Conservation (phyloP, 257 asterid species). For the Solanum medicagineum region DNA sequence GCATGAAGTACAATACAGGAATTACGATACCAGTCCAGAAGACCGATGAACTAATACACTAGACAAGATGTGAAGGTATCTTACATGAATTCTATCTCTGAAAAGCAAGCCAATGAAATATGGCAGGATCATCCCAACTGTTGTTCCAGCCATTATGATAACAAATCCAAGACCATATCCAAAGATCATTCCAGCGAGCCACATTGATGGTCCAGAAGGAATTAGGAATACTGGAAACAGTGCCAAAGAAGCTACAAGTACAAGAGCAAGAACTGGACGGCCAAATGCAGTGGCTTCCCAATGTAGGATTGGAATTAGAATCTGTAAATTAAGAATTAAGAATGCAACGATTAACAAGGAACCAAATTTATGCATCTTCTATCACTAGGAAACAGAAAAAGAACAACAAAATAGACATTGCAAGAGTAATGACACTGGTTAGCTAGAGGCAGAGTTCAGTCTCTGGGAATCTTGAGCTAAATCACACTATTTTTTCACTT, state of each 20-base stretch:
- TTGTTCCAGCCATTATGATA: conserved; percentile 9
- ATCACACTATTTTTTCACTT: not conserved
- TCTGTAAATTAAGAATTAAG: not conserved
- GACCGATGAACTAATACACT: not conserved
- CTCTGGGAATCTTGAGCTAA: not conserved
- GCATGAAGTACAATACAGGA: not conserved
- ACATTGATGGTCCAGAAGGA: conserved; percentile 30
- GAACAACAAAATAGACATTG: not conserved
- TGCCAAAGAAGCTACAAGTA: conserved; percentile 18
- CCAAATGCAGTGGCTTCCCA: conserved; percentile 25
- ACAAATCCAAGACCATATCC: conserved; percentile 25
- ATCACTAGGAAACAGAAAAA: not conserved
- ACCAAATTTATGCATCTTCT: not conserved
- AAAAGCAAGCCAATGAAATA: conserved; percentile 1
- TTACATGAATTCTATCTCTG: conserved; percentile 7
- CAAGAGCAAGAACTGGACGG: conserved; percentile 15
- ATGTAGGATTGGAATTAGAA: conserved; percentile 9
- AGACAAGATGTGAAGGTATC: not conserved
- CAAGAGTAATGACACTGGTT: not conserved
- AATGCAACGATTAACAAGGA: not conserved
- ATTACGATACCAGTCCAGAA: not conserved
- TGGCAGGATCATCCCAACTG: conserved; percentile 1
- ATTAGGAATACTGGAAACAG: conserved; percentile 17
- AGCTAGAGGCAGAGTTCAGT: not conserved
- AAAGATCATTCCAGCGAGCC: conserved; percentile 31